Evolutionary conservation across 306 rosid species (phyloP).

Genomic region (Alnus rubra): DNA sequence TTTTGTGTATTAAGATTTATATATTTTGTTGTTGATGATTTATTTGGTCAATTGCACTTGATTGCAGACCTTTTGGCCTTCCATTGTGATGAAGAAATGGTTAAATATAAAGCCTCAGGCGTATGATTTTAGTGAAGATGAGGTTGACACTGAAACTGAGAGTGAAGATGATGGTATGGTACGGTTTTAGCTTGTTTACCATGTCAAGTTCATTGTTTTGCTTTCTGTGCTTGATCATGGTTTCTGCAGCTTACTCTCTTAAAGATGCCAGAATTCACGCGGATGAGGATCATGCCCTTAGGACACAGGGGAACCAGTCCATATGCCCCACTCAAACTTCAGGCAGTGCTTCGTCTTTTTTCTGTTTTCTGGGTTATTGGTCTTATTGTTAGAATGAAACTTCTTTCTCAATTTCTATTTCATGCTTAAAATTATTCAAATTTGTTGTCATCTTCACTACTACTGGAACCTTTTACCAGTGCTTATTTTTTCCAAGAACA

Average conservation of each 20-base stretch:
- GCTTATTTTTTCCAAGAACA: slow-evolving; percentile 1
- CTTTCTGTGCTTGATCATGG: slow-evolving; percentile 6
- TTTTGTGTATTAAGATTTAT: slow-evolving; percentile 18
- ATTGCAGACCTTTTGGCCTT: slow-evolving; percentile 93
- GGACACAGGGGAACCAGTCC: slow-evolving; percentile 50
- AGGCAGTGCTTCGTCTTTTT: slow-evolving; percentile 49
- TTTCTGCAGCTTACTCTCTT: slow-evolving; percentile 55
- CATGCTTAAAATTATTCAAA: background rate
- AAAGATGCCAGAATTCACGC: slow-evolving; percentile 42
- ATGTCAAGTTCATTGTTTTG: slow-evolving; percentile 5
- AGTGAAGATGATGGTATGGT: slow-evolving; percentile 97
- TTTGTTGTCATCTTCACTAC: slow-evolving; percentile 22
- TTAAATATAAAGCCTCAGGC: slow-evolving; percentile 84
- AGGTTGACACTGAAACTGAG: slow-evolving; percentile 89
- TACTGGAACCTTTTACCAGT: background rate
- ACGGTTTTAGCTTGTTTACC: slow-evolving; percentile 24
- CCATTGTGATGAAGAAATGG: slow-evolving; percentile 97
- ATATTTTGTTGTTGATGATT: slow-evolving; percentile 10
- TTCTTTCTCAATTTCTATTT: slow-evolving; percentile 12
- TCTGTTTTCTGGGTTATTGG: slow-evolving; percentile 14
- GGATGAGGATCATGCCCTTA: slow-evolving; percentile 40
- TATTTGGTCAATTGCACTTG: slow-evolving; percentile 27
- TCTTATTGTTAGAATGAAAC: slow-evolving; percentile 4
- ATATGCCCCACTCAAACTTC: slow-evolving; percentile 46
- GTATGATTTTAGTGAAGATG: slow-evolving; percentile 96